phyloP scores from a whole-genome alignment of 2,329 filamentous ascomycete species.

The Fusarium armeniacum region DNA sequence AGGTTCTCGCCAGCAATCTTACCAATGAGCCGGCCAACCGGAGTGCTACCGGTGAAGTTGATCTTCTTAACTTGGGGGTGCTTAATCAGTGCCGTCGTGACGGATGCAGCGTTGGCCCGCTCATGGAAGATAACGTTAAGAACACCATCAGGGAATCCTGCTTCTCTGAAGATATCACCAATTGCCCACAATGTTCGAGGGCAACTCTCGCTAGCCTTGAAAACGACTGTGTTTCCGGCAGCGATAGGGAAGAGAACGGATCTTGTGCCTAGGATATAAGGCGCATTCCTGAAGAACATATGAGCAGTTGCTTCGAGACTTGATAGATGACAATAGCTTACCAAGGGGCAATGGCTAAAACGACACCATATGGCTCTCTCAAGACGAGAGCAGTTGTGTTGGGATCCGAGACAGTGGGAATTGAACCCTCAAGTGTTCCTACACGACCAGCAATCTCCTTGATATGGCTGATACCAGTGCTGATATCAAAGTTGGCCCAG shows the following conservation, averaged over 20 bases:
- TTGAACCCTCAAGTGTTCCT: slow-evolving; percentile 55
- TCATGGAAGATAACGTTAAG: slow-evolving; percentile 79
- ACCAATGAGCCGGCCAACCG: slow-evolving; percentile 80
- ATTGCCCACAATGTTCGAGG: slow-evolving; percentile 75
- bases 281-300: slow-evolving; percentile 65
- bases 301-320: not conserved
- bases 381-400: slow-evolving; percentile 70
- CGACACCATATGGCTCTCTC: slow-evolving; percentile 83
- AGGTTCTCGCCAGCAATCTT: slow-evolving; percentile 77
- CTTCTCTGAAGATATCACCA: slow-evolving; percentile 75
- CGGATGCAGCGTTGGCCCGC: slow-evolving; percentile 73
- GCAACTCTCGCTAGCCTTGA: slow-evolving; percentile 79
- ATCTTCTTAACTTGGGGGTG: slow-evolving; percentile 80
- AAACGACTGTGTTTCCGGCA: slow-evolving; percentile 80
- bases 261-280: slow-evolving; percentile 67
- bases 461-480: slow-evolving; percentile 55
- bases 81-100: slow-evolving; percentile 77
- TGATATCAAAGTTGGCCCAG: slow-evolving; percentile 61
- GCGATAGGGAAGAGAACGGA: slow-evolving; percentile 76
- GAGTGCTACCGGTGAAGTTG: slow-evolving; percentile 87
- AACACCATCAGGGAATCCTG: slow-evolving; percentile 81
- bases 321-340: slow-evolving; percentile 56
- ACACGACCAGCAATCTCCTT: slow-evolving; percentile 62
- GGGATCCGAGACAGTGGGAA: slow-evolving; percentile 54
- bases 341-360: slow-evolving; percentile 86